Evolutionary conservation across 2,329 filamentous ascomycete genomes (phyloP), one percentile per base, ranked within the genome.

Genomic region (Fusarium veterinarium): DNA sequence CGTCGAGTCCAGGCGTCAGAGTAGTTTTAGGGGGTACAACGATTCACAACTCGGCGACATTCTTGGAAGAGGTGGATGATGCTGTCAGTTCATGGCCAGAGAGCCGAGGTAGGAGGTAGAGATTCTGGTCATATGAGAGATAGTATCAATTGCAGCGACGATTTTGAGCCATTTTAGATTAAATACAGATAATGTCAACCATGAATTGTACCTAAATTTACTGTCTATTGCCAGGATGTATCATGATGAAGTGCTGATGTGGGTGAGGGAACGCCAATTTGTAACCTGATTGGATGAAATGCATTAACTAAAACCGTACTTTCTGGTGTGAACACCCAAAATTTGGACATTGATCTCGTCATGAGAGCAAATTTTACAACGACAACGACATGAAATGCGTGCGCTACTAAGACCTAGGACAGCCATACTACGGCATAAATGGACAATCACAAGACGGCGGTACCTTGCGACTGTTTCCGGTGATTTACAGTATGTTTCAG

Each of bases 11-110:
- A 0, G 96, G 96, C 1, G 88, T 98, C 14, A 89, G 96, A 61
- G 91, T 99, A 8, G 95, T 98, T 16, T 84, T 99, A 10, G 95
- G 95, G 14, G 95, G 95, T 7, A 98, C 96, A 1, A 91, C 89
- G 11, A 88, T 99, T 73, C 93, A 97, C 78, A 99, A 98, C 78
- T 95, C 94, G 71, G 88, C 89, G 16, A 93, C 91, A 0, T 99
- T 98, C 80, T 82, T 98, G 72, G 94, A 97, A 76, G 95, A 98
- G 83, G 92, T 98, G 30, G 93, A 97, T 72, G 94, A 97, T 83
- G 93, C 93, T 23, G 95, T 97, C 4, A 89, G 89, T 51, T 91
- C 90, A 28, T 98, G 96, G 96, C 94, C 95, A 6, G 93, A 95
- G 75, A 85, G 87, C 25, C 68, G 76, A 12, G 70, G 64, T 6